Evolutionary conservation across 1,284 basidiomycete genomes (phyloP).

Genomic region (Ceratobasidium sp.): DNA sequence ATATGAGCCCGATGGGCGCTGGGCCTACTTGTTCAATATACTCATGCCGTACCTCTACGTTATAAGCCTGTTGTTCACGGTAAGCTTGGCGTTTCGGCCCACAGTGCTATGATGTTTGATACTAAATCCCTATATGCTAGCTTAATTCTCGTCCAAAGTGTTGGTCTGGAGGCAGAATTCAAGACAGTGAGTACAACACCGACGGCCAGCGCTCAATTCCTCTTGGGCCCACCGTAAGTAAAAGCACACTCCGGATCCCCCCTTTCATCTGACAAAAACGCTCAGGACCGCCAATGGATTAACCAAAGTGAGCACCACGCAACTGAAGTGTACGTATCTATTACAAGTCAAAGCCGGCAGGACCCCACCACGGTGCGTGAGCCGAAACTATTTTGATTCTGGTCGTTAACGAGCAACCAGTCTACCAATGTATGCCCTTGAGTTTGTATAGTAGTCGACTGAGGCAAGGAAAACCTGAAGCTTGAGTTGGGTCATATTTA

Average conservation of each 20-base stretch:
- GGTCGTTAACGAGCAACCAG: too few relatives aligned
- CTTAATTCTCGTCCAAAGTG: conserved; percentile 19
- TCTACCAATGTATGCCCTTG: background rate
- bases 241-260: too few relatives aligned
- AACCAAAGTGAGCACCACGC: background rate
- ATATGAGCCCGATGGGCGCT: background rate
- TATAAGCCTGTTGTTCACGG: conserved; percentile 40
- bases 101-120: background rate
- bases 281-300: background rate
- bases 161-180: conserved; percentile 3
- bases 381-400: background rate
- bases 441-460: background rate
- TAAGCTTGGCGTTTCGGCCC: background rate
- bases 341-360: background rate
- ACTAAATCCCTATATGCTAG: background rate
- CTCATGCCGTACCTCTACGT: too few relatives aligned
- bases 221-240: conserved; percentile 4
- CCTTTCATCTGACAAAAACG: background rate
- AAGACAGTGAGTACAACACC: background rate
- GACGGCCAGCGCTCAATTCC: conserved; percentile 23
- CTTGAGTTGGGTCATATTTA: conserved; percentile 13
- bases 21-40: conserved; percentile 27
- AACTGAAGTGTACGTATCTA: conserved; percentile 17
- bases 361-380: conserved; percentile 23
- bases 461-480: background rate